A percentile compares a stretch with the other conserved stretches of the same genome.
These are phyloP conservation scores for Trichoderma reesei DNA, from an alignment of 495 filamentous ascomycete species.

Conservation along the genomic window DNA sequence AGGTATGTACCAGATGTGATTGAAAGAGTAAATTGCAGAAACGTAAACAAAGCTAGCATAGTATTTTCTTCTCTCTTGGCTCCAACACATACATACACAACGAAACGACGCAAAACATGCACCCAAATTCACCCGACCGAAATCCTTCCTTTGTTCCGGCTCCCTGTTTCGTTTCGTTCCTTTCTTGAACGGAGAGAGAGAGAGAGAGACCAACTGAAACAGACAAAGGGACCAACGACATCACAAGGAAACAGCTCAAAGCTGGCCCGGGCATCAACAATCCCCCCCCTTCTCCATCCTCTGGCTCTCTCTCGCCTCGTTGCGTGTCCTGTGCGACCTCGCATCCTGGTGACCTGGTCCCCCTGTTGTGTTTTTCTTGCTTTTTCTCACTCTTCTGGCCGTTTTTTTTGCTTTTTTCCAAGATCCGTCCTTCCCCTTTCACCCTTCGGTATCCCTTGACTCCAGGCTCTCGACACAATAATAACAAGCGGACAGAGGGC, in stretches of 20 bases:
- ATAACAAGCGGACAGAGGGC: background rate
- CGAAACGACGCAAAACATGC: too few relatives aligned
- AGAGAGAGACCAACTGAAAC: too few relatives aligned
- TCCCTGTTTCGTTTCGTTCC: background rate
- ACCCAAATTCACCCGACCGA: background rate
- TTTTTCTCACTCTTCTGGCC: background rate
- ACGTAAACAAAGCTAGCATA: background rate
- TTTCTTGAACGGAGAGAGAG: background rate
- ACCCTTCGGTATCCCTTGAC: background rate
- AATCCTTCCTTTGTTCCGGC: background rate
- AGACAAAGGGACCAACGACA: too few relatives aligned
- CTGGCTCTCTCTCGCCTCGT: too few relatives aligned
- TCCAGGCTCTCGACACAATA: background rate
- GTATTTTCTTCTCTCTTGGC: too few relatives aligned
- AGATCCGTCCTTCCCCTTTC: background rate
- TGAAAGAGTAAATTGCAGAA: background rate
- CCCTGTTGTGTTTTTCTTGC: background rate
- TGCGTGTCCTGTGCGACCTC: too few relatives aligned
- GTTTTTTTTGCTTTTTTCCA: background rate
- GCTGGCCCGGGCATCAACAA: too few relatives aligned
- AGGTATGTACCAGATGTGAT: too few relatives aligned
- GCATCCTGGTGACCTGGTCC: background rate
- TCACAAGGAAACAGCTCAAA: too few relatives aligned
- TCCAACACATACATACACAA: background rate
- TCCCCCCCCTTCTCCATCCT: too few relatives aligned